Evolutionary conservation across 495 filamentous ascomycete genomes (phyloP).

Genomic region (Aspergillus taichungensis): DNA sequence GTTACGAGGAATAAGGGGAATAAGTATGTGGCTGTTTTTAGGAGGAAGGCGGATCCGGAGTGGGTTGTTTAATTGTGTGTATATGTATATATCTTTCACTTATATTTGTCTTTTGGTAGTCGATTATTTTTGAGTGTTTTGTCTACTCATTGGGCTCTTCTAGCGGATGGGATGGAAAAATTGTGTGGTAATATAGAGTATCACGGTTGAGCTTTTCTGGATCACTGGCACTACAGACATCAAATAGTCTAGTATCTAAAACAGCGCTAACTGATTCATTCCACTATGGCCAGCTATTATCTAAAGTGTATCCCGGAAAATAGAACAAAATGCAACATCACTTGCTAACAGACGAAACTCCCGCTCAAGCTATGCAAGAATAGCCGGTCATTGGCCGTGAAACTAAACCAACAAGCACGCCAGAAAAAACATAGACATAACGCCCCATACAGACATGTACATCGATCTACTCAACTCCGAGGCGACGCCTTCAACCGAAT

Average conservation of each 20-base stretch:
- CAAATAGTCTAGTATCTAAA: no score
- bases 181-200: background rate
- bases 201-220: background rate
- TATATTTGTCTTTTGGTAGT: background rate
- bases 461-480: background rate
- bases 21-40: slow-evolving; percentile 82
- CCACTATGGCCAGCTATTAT: no score
- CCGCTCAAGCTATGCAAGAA: no score
- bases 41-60: slow-evolving; percentile 68
- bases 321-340: no score
- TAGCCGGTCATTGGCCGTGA: background rate
- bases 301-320: no score
- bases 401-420: background rate
- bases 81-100: background rate
- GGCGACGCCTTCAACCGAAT: slow-evolving; percentile 49
- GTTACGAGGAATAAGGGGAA: slow-evolving; percentile 79
- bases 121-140: no score
- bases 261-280: no score
- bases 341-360: no score
- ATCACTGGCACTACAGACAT: no score
- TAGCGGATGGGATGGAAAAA: background rate
- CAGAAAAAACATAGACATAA: background rate
- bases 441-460: background rate
- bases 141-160: background rate
- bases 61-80: slow-evolving; percentile 40